Evolutionary conservation across 257 asterid species (phyloP).

Genomic region (Solanum stenotomum): DNA sequence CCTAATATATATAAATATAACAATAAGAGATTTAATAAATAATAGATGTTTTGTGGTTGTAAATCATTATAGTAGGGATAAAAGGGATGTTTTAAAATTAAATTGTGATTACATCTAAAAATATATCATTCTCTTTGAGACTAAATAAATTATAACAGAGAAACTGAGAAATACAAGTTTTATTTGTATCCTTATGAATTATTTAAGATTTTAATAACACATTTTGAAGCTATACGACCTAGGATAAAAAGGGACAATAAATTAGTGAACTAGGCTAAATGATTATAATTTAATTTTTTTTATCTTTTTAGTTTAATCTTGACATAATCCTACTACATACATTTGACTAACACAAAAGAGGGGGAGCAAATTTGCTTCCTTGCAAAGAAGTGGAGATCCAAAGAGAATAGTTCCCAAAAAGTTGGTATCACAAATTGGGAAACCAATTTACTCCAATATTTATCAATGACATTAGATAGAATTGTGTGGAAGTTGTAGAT

Average conservation of each 20-base stretch:
- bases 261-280: neutral
- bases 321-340: neutral
- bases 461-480: neutral
- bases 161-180: no score
- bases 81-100: no score
- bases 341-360: neutral
- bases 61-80: no score
- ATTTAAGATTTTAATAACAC: no score
- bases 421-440: neutral
- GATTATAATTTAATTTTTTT: neutral
- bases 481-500: fast-evolving
- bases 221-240: no score
- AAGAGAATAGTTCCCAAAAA: neutral
- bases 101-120: no score
- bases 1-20: no score
- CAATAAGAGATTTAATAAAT: no score
- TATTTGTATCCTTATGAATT: no score
- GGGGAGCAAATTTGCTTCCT: neutral
- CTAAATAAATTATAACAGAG: no score
- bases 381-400: neutral
- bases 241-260: neutral
- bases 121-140: no score
- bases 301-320: neutral
- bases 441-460: neutral
- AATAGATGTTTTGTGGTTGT: fast-evolving